These are phyloP conservation scores for Chamaecrista fasciculata DNA, from an alignment of 306 rosid genomes.

Conservation along the genomic window DNA sequence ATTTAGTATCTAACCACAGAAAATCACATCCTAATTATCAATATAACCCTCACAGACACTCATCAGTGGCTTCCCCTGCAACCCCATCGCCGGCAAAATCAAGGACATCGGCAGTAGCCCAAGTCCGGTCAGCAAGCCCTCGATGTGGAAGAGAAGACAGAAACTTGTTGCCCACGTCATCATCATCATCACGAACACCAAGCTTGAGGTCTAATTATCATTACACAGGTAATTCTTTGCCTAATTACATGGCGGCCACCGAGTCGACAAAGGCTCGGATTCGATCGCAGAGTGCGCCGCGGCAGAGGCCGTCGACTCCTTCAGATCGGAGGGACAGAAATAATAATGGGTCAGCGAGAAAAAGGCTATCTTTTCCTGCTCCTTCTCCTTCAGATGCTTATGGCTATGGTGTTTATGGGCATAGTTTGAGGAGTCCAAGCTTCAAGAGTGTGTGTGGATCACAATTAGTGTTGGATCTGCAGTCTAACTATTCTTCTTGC, in stretches of 20 bases:
- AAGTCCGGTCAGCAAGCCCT: slow-evolving; percentile 82
- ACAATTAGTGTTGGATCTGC: slow-evolving; percentile 67
- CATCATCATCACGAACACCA: slow-evolving; percentile 76
- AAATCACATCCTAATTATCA: slow-evolving; percentile 69
- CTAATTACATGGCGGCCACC: slow-evolving; percentile 96
- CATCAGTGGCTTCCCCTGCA: slow-evolving; percentile 52
- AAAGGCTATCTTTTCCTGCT: slow-evolving; percentile 84
- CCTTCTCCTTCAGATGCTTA: slow-evolving; percentile 52
- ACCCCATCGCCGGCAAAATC: slow-evolving; percentile 82
- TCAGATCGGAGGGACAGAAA: slow-evolving; percentile 82
- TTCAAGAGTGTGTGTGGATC: slow-evolving; percentile 74
- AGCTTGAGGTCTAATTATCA: slow-evolving; percentile 78
- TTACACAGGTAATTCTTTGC: slow-evolving; percentile 60
- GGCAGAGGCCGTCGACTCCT: slow-evolving; percentile 83
- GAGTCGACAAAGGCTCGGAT: slow-evolving; percentile 92
- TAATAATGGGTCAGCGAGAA: slow-evolving; percentile 81
- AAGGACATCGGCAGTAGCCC: slow-evolving; percentile 60
- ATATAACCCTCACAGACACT: slow-evolving; percentile 57
- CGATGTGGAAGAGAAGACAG: slow-evolving; percentile 65
- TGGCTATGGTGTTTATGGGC: slow-evolving; percentile 49
- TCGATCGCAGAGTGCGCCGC: slow-evolving; percentile 87
- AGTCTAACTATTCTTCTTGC: slow-evolving; percentile 87
- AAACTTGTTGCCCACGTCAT: too few relatives aligned
- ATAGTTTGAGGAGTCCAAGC: slow-evolving; percentile 87
- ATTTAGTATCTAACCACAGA: slow-evolving; percentile 53